phyloP scores from a whole-genome alignment of 139 green algal genomes.

The Chlorella vulgaris region DNA sequence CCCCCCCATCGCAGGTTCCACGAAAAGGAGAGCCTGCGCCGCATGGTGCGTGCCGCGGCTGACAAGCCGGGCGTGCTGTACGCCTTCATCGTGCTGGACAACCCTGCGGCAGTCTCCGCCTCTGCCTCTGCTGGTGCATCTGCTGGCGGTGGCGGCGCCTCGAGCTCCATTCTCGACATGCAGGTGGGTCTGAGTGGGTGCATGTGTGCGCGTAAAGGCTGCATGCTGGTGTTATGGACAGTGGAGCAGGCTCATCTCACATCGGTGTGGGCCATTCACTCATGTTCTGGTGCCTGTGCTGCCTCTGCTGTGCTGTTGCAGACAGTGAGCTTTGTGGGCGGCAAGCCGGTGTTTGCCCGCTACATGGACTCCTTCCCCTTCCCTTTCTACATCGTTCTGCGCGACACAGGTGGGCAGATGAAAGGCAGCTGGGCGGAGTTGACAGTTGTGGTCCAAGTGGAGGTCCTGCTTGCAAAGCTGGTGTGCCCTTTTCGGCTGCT shows the following conservation, averaged over 20 bases:
- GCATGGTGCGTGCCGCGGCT: constrained; percentile 64
- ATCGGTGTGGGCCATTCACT: no score
- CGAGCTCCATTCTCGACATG: constrained; percentile 87
- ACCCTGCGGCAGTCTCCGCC: constrained; percentile 17
- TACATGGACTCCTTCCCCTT: constrained; percentile 99
- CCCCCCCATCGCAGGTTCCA: constrained; percentile 77
- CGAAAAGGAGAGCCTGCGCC: constrained; percentile 87
- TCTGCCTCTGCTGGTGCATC: background rate
- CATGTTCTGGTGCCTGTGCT: no score
- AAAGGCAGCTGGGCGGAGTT: no score
- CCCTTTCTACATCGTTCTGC: constrained; percentile 95
- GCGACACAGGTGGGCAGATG: constrained; percentile 69
- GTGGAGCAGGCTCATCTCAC: no score
- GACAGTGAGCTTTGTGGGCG: constrained; percentile 86
- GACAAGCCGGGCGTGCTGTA: constrained; percentile 81
- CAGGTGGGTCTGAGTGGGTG: constrained; percentile 43
- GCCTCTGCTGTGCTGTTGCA: constrained; percentile 68
- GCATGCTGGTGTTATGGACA: no score
- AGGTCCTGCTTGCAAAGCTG: background rate
- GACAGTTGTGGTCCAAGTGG: background rate
- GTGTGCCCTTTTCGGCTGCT: background rate
- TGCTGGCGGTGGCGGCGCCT: background rate
- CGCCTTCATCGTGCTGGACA: constrained; percentile 91
- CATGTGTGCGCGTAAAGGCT: no score
- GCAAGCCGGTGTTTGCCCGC: constrained; percentile 87